These are phyloP conservation scores for Oehlia diaphana DNA, from an alignment of 192 early-diverging fungal species.

Conservation along the genomic window DNA sequence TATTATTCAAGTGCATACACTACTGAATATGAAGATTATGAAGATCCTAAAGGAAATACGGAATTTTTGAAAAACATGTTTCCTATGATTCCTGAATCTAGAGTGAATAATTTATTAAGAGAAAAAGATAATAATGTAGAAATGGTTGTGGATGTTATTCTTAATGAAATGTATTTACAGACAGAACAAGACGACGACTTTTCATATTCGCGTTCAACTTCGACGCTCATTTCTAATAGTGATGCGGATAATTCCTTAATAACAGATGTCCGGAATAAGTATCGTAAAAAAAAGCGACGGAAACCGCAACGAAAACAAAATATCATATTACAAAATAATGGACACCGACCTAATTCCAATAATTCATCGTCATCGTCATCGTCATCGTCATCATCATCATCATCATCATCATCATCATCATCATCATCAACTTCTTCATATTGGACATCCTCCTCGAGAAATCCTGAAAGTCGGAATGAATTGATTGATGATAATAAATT, in stretches of 20 bases:
- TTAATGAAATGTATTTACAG: conserved; percentile 1
- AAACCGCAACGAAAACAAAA: conserved; percentile 15
- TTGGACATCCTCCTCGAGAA: background rate
- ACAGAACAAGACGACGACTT: background rate
- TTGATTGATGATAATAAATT: conserved; percentile 35
- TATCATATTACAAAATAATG: conserved; percentile 6
- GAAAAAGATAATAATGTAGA: conserved; percentile 14
- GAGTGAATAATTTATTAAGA: background rate
- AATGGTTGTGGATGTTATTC: background rate
- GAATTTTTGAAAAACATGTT: conserved; percentile 19
- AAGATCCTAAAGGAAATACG: background rate
- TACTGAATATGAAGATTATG: background rate
- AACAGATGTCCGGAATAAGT: background rate
- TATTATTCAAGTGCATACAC: too few relatives aligned
- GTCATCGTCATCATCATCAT: background rate
- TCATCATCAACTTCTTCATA: background rate
- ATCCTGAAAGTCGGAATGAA: background rate
- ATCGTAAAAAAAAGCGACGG: conserved; percentile 26
- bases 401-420: background rate
- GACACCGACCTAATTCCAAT: background rate
- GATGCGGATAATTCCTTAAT: conserved; percentile 3
- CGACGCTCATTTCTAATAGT: background rate
- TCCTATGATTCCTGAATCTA: background rate
- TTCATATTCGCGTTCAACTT: background rate
- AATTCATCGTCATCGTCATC: background rate